Base-by-base conservation (phyloP, 805 yeast genomes). In the Helenozyma baotianmanensis region DNA sequence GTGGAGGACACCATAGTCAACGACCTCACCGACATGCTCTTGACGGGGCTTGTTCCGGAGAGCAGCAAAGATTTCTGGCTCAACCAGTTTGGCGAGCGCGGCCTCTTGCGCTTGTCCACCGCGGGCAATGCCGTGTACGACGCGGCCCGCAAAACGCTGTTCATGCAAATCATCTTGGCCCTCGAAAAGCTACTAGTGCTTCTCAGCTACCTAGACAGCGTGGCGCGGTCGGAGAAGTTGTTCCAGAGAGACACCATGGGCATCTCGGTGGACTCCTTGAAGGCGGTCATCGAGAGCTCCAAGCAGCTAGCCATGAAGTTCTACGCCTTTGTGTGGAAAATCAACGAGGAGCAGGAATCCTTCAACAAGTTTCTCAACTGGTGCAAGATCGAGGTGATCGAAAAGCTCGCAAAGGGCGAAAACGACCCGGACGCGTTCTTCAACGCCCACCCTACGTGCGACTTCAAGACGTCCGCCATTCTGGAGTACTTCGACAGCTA, bases 81-180 rank as follows among this genome's bases (percentile, higher is more conserved):
- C 14, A 79, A 80, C 43, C 75, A 78, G 29, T 59, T 82, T 21
- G 88, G 85, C 0, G 87, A 80, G 40, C 61, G 82, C 40, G 84
- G 84, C 18, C 51, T 74, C 13, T 74, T 72, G 40, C 64, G 74
- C 42, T 73, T 86, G 73, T 56, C 59, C 2, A 69, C 66, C 32
- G 32, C 69, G 12, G 80, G 82, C 0, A 68, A 64, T 22, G 54
- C 64, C 2, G 61, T 71, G 10, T 80, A 72, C 47, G 81, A 78
- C 26, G 58, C 59, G 27, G 55, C 72, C 1, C 57, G 78, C 33
- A 70, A 74, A 35, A 53, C 62, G 0, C 42, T 76, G 1, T 71
- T 73, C 35, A 62, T 73, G 25, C 69, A 71, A 24, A 38, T 79
- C 14, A 60, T 80, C 6, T 77, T 82, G 3, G 66, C 78, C 0